Base-by-base conservation (phyloP, 164 flowering plant genomes). In the Magnolia kwangsiensis region DNA sequence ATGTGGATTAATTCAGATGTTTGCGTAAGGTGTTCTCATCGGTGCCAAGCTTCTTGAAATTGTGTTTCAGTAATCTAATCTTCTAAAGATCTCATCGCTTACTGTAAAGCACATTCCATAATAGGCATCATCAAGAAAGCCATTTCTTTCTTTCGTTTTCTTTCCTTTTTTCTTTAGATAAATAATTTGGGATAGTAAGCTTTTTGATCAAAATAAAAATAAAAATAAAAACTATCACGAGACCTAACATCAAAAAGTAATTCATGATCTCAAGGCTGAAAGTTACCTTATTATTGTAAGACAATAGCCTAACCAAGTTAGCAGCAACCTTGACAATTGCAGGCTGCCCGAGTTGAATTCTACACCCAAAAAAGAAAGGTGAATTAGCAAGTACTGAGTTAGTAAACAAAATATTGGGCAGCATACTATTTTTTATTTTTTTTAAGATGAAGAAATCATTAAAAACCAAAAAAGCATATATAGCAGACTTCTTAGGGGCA, bases 241-340 rank as follows among this genome's bases (percentile, higher is more conserved):
- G 18, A 7, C 61, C 18, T 10, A 55, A 16, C 61, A 4, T 10
- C 45, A 16, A 55, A 55, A 10, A 55, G 61, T n/a, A n/a, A n/a
- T n/a, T n/a, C 61, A 16, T 16, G 18, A 55, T 55, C 18, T 55
- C 61, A 55, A 55, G 18, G 61, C 61, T 16, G 18, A 55, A 55
- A 10, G 18, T 61, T 75, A 94, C 99, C 97, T 96, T 94, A 83
- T 96, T 96, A 72, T 82, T 86, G 77, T 96, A 96, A 0, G 98
- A 77, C 63, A 96, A 74, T 21, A 90, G 73, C 85, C 98, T 85
- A 78, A 89, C 83, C 74, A 96, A 89, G 82, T 92, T 96, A 65
- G 99, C 98, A 80, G 97, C 95, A 83, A 91, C 98, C 72, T 94
- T 94, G 23, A 96, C 99, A 68, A 98, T 94, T 67, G 99, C 92